Conservation (phyloP, 164 flowering plant species). For the Platanus orientalis region DNA sequence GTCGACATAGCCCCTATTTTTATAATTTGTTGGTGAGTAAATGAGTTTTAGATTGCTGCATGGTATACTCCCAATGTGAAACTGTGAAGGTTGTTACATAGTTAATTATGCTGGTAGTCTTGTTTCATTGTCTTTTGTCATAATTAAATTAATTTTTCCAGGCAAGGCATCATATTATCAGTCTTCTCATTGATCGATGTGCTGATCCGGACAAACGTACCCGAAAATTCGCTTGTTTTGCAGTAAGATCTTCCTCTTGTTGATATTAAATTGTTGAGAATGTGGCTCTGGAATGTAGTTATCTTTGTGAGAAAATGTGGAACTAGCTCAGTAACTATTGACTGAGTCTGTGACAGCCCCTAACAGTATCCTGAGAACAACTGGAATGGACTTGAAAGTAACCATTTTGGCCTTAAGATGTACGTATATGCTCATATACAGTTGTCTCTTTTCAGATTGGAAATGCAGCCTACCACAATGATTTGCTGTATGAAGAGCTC, state of each 20-base stretch:
- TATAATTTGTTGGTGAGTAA: slow-evolving; percentile 61
- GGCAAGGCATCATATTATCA: slow-evolving; percentile 62
- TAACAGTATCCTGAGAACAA: too few species aligned
- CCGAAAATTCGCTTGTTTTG: slow-evolving; percentile 93
- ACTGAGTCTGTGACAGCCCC: too few species aligned
- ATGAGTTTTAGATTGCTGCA: neutral
- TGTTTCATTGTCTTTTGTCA: neutral
- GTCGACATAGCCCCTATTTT: slow-evolving; percentile 83
- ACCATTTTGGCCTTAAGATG: neutral
- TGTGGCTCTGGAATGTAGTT: neutral
- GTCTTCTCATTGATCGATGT: slow-evolving; percentile 79
- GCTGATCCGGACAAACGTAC: slow-evolving; percentile 90
- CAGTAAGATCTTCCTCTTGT: slow-evolving; percentile 46
- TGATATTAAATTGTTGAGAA: neutral
- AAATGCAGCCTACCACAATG: slow-evolving; percentile 95
- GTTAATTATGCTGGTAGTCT: neutral
- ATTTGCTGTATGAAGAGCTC: slow-evolving; percentile 80
- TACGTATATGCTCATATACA: slow-evolving; percentile 2
- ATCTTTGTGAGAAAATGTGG: neutral
- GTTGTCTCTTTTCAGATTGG: slow-evolving; percentile 62
- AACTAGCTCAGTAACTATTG: too few species aligned
- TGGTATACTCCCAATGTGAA: neutral
- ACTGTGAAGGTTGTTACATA: neutral
- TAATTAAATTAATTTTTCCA: slow-evolving; percentile 19
- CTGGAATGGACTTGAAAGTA: too few species aligned